Percentiles rank a stretch among this genome's conserved stretches.
These are phyloP conservation scores for Plasmodium cynomolgi DNA, from an alignment of 169 alveolate genomes.

Conservation along the genomic window DNA sequence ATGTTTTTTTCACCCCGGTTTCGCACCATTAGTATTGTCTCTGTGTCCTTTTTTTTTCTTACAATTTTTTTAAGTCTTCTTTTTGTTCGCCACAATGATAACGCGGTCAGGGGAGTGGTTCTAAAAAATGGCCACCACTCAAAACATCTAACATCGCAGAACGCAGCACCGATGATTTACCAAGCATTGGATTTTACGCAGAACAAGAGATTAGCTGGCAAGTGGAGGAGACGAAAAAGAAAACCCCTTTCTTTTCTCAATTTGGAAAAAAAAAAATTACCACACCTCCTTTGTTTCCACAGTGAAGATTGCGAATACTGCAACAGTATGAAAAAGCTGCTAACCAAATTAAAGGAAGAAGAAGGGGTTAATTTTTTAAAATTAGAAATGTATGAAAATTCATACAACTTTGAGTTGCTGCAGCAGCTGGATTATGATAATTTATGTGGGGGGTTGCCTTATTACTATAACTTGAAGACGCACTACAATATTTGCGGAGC, in stretches of 20 bases:
- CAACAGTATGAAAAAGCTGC: constrained; percentile 65
- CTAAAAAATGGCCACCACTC: not conserved
- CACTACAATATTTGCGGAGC: constrained; percentile 87
- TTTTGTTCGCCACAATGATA: not conserved
- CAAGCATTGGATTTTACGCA: not conserved
- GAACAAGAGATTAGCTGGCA: constrained; percentile 4
- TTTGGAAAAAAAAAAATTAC: constrained; percentile 76
- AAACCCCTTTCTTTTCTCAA: constrained; percentile 17
- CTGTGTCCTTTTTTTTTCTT: not conserved
- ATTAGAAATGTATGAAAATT: constrained; percentile 24
- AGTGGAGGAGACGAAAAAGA: not conserved
- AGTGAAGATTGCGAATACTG: constrained; percentile 82
- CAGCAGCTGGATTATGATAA: constrained; percentile 77
- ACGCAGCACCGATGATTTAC: not conserved
- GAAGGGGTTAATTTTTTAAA: constrained; percentile 43
- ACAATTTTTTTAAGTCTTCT: not conserved
- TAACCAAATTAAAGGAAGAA: constrained; percentile 43
- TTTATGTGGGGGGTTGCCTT: constrained; percentile 90
- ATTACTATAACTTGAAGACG: constrained; percentile 82
- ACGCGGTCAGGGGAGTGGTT: not conserved
- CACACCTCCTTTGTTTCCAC: constrained; percentile 83
- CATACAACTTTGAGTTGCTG: constrained; percentile 79
- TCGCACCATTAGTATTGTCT: not conserved
- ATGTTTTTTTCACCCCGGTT: not conserved
- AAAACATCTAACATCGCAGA: not conserved